Evolutionary conservation across 371 early-diverging fungal genomes (phyloP), one percentile per base, ranked within the genome.

Genomic region (Mortierella sp.): DNA sequence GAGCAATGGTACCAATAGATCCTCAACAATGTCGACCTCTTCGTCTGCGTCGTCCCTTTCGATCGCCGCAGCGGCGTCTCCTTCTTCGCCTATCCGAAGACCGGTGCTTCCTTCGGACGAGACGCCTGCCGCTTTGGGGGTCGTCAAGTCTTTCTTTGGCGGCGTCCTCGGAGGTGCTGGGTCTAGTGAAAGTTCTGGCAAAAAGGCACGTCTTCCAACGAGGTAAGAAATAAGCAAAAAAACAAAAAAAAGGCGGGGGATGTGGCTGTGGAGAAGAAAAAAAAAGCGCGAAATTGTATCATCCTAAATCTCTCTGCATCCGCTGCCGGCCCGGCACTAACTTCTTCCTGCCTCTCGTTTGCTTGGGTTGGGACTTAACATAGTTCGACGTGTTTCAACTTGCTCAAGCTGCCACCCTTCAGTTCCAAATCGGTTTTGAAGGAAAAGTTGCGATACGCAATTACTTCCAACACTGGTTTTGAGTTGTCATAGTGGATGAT

Each of bases 391-490:
- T 97, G 98, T 78, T 95, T 98, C 81, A 98, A 98, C 78, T 87
- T 97, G 57, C 89, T 98, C 65, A 97, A 97, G 87, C 86, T 98
- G n/a, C 98, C 98, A 9, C 91, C 92, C 1, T 92, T 91, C 80
- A 89, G 88, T 38, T 92, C 91, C 38, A 92, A 92, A 45, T 88
- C 92, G 0, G 79, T 91, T 2, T 75, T 92, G 26, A 86, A 88
- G 73, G 93, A 92, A 55, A 92, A 92, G 63, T 55, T 92, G 13
- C 83, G 83, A n/a, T 91, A 92, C 74, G 92, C 92, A 0, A 91
- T 92, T 54, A 87, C 88, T 78, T 87, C 92, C 38, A 90, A 91
- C 73, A 90, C 91, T 34, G 92, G 92, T 0, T 92, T 92, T 73
- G 92, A 92, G 65, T 73, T 86, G n/a, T 81, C 86, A 48, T 86